Conservation (phyloP, 2,329 filamentous ascomycete genomes). For the Calonectria montana region DNA sequence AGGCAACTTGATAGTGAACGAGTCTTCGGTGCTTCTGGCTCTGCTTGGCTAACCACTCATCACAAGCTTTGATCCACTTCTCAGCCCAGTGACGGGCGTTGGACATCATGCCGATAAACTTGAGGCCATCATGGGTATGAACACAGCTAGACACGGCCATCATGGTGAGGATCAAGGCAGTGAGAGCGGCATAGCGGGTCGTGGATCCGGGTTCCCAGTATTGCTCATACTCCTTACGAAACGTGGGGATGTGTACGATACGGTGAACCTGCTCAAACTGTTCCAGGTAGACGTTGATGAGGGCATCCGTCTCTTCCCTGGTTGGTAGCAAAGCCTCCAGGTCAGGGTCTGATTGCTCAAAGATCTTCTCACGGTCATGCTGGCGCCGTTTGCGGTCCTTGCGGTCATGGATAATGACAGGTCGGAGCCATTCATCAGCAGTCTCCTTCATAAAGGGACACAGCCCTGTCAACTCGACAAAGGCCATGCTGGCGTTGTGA, state of each 20-base stretch:
- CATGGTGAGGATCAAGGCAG: constrained; percentile 69
- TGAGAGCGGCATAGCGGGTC: constrained; percentile 64
- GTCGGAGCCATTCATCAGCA: constrained; percentile 70
- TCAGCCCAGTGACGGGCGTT: constrained; percentile 66
- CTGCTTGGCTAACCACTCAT: constrained; percentile 65
- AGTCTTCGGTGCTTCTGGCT: constrained; percentile 71
- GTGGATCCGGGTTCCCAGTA: constrained; percentile 63
- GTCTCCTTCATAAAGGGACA: constrained; percentile 72
- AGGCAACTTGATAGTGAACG: constrained; percentile 70
- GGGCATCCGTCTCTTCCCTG: constrained; percentile 60
- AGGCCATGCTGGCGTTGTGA: constrained; percentile 70
- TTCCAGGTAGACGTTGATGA: constrained; percentile 63
- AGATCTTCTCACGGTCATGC: constrained; percentile 63
- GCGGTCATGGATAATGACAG: constrained; percentile 65
- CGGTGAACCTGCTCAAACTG: constrained; percentile 67
- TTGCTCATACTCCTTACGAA: constrained; percentile 64
- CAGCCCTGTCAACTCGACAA: constrained; percentile 68
- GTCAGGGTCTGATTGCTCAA: constrained; percentile 58
- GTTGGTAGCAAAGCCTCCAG: constrained; percentile 63
- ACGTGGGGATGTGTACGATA: constrained; percentile 70
- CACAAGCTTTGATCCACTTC: constrained; percentile 67
- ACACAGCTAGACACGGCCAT: constrained; percentile 70
- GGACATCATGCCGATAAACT: constrained; percentile 69
- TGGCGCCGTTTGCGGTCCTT: constrained; percentile 67
- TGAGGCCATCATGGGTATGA: constrained; percentile 62